Base-by-base conservation (phyloP, 768 basidiomycete genomes). In the Crepidotus variabilis region DNA sequence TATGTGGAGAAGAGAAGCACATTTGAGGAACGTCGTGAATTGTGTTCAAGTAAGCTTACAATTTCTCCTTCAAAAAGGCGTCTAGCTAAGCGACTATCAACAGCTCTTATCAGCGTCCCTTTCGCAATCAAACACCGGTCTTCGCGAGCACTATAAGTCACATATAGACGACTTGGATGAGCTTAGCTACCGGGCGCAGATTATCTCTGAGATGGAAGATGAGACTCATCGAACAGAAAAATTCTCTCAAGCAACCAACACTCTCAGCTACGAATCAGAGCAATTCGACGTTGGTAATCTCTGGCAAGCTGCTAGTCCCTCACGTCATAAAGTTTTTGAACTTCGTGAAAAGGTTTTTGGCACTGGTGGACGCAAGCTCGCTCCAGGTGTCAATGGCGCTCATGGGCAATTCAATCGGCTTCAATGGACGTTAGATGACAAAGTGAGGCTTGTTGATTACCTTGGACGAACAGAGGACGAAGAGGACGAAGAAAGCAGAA, bases 391-490 rank as follows among this genome's bases (percentile, higher is more conserved):
- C 32, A 80, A 80, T 51, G 81, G 82, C 21, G 82, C 83, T 1
- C 82, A 83, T 61, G 84, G 84, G 47, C 68, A 71, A 55, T 87
- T 82, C 67, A 84, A 84, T 47, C 62, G 84, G 8, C 65, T 87
- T 64, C 88, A 91, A 67, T 84, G 86, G 85, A 84, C 82, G 57
- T 70, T 90, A 45, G 86, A 87, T 61, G 87, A 87, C 13, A 63
- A 69, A 47, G 78, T 81, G 67, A 72, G 82, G 46, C 67, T 86
- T 1, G 88, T 92, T 46, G 88, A 92, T 68, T 69, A 73, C 39
- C 64, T 84, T 43, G 90, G 90, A 16, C 74, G 88, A 47, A 91
- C 87, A 53, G 87, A 88, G 71, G 83, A 82, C 60, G 90, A 92
- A 69, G 88, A 77, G 20, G 87, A 86, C 63, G 89, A 92, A 62